Percentiles rank a stretch among this genome's conserved stretches.
phyloP scores from a whole-genome alignment of 1,284 basidiomycete genomes.

The Mycena sp. region DNA sequence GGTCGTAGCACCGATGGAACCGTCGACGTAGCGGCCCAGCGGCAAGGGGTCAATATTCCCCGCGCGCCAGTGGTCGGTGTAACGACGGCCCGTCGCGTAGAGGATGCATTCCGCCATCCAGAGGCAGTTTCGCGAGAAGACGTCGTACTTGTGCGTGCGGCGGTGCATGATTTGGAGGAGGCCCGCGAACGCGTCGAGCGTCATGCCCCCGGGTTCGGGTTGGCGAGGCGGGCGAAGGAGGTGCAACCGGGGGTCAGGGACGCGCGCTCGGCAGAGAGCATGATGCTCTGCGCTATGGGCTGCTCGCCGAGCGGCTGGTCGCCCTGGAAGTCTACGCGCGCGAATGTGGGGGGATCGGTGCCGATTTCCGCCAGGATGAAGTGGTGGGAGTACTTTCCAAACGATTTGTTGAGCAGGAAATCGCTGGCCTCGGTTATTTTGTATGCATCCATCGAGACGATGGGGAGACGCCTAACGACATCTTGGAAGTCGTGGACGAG shows the following conservation, averaged over 20 bases:
- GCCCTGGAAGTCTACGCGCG: conserved; percentile 8
- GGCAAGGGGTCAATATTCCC: background rate
- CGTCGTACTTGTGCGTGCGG: background rate
- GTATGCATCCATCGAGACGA: conserved; percentile 3
- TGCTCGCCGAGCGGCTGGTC: background rate
- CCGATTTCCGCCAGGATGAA: conserved; percentile 8
- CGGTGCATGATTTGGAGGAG: conserved; percentile 14
- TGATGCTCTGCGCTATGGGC: background rate
- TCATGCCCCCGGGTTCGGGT: background rate
- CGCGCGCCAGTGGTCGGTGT: conserved; percentile 8
- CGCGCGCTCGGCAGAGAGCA: background rate
- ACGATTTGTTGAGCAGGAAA: conserved; percentile 1
- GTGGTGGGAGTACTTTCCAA: conserved; percentile 6
- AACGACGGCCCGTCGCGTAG: conserved; percentile 11
- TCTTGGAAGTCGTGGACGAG: background rate
- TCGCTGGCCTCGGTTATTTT: background rate
- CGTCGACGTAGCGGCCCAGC: conserved; percentile 2
- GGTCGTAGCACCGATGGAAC: background rate
- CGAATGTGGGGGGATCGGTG: background rate
- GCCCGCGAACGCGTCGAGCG: conserved; percentile 10
- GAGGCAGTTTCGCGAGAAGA: conserved; percentile 6
- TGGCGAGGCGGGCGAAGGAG: conserved; percentile 5
- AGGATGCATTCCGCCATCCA: conserved; percentile 9
- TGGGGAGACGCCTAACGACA: background rate
- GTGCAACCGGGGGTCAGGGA: background rate